Evolutionary conservation across 805 yeast genomes (phyloP), one percentile per base, ranked within the genome.

Genomic region (Priceomyces melissophilus): DNA sequence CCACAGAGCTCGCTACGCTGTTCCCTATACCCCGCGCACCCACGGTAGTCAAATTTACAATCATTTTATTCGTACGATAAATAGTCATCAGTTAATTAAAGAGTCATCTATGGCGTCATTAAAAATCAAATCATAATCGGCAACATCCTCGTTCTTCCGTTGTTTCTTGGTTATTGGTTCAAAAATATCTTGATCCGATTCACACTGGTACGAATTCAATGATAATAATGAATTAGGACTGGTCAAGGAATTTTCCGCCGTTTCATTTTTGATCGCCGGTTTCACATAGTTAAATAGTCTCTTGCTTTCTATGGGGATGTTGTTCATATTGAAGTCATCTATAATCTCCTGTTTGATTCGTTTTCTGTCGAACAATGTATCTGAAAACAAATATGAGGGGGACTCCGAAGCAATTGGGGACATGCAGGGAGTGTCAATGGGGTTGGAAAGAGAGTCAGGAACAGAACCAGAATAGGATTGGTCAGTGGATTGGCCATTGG

Each of bases 341-440:
- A 66, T 63, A 42, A 65, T 66, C 44, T 66, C 71, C 44, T 67
- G 69, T 42, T 65, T 67, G 48, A 67, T 58, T 39, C 59, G 54
- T 27, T 46, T 34, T 39, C 44, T 54, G 35, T 55, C 49, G 13
- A 38, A 25, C 11, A 40, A 41, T 17, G 54, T 58, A 41, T 55
- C 48, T 25, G 63, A 58, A 37, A 59, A 54, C 29, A 59, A 52
- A 42, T 50, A 52, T 25, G 57, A 46, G 12, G 66, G 63, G 41
- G 57, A 54, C 28, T 58, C 60, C 6, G 57, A 46, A 10, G 49
- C 30, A 20, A 55, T 46, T 5, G 42, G 35, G 4, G 32, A 32
- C 15, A 28, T 13, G 14, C 37, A 30, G 6, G 36, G 37, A 3
- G 33, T 23, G 35, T 30, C 42, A 12, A 42, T 35, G 11, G 23